A percentile compares a stretch with the other conserved stretches of the same genome.
These are phyloP conservation scores for Myxozyma udenii DNA, from an alignment of 805 yeast species.

Conservation along the genomic window DNA sequence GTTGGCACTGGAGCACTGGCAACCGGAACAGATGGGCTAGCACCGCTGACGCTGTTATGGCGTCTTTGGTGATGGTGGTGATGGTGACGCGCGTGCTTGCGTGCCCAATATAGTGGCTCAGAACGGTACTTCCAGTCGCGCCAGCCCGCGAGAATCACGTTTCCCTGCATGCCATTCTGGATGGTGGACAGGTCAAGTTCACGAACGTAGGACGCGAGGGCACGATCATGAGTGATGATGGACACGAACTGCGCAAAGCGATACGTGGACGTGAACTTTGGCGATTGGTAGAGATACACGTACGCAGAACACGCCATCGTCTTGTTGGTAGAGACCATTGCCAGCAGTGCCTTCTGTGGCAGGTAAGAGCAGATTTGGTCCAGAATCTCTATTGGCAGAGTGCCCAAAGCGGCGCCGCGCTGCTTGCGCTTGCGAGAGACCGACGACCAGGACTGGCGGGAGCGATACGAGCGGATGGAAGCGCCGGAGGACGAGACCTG, in stretches of 20 bases:
- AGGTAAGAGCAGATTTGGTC: constrained; percentile 30
- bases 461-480: constrained; percentile 26
- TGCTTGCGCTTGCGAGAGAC: constrained; percentile 4
- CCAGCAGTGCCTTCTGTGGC: constrained; percentile 46
- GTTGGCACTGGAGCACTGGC: not conserved
- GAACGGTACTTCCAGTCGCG: constrained; percentile 82
- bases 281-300: constrained; percentile 48
- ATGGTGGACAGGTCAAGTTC: constrained; percentile 56
- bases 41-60: not conserved
- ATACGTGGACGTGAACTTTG: constrained; percentile 65
- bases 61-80: constrained; percentile 30
- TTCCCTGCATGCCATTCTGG: constrained; percentile 27
- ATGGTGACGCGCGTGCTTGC: constrained; percentile 22
- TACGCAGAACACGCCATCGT: constrained; percentile 23
- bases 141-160: constrained; percentile 66
- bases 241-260: constrained; percentile 78
- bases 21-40: not conserved
- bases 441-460: constrained; percentile 16
- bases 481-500: constrained; percentile 21
- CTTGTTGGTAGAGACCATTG: constrained; percentile 44
- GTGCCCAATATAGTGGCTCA: constrained; percentile 48
- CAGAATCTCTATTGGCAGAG: constrained; percentile 35
- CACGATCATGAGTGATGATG: constrained; percentile 54
- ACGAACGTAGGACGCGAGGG: constrained; percentile 56
- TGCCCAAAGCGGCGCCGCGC: constrained; percentile 23